Evolutionary conservation across 345 rosid species (phyloP).

Genomic region (Gossypium ekmanianum): DNA sequence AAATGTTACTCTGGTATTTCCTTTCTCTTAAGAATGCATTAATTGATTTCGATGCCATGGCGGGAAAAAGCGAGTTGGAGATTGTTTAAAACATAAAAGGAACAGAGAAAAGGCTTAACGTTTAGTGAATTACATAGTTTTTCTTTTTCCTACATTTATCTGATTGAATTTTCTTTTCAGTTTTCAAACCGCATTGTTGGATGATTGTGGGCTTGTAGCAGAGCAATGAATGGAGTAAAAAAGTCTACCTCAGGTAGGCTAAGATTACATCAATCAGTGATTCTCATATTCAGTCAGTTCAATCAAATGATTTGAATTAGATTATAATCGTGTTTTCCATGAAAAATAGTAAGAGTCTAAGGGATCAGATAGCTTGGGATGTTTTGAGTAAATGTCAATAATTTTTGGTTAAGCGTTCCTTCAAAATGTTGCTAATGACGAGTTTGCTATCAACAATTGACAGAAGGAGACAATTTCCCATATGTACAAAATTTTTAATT

Average conservation of each 20-base stretch:
- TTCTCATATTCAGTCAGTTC: neutral
- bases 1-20: neutral
- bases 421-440: neutral
- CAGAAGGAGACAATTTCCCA: neutral
- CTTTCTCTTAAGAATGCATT: neutral
- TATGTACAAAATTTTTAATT: neutral
- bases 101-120: neutral
- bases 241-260: slow-evolving; percentile 54
- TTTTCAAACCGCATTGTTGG: slow-evolving; percentile 29
- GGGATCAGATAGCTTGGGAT: neutral
- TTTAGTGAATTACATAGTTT: neutral
- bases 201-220: slow-evolving; percentile 35
- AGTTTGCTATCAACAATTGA: neutral
- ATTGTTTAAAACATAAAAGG: neutral
- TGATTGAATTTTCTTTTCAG: neutral
- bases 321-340: neutral
- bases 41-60: neutral
- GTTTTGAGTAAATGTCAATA: neutral
- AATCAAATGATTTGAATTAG: neutral
- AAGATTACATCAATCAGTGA: neutral
- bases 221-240: slow-evolving; percentile 63
- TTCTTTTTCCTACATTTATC: neutral
- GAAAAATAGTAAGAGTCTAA: neutral
- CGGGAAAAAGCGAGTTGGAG: neutral
- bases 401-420: neutral